Evolutionary conservation across 192 early-diverging fungal genomes (phyloP).

Genomic region (Funneliformis geosporum): DNA sequence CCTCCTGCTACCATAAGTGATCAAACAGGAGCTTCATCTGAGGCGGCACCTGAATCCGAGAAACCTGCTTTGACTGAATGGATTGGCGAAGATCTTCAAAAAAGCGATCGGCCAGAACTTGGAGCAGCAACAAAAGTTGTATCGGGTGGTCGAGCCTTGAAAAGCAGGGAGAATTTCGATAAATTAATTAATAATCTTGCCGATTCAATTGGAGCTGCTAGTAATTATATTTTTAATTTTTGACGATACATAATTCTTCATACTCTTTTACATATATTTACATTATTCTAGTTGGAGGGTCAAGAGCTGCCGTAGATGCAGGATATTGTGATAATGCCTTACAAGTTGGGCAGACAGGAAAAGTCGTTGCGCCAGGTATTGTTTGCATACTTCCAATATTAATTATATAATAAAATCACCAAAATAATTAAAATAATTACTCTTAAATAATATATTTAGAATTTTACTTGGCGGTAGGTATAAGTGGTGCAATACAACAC

Average conservation of each 20-base stretch:
- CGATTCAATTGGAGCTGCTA: constrained; percentile 91
- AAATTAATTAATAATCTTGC: constrained; percentile 87
- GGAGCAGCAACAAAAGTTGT: constrained; percentile 85
- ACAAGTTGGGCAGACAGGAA: constrained; percentile 98
- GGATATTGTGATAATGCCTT: constrained; percentile 95
- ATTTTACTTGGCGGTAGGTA: constrained; percentile 93
- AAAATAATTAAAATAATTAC: too few relatives aligned
- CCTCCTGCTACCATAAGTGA: constrained; percentile 58
- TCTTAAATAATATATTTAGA: constrained; percentile 39
- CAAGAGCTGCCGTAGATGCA: constrained; percentile 96
- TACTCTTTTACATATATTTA: background rate
- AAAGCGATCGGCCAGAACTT: constrained; percentile 95
- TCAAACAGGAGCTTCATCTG: constrained; percentile 60
- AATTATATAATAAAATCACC: background rate
- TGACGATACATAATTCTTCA: background rate
- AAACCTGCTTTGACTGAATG: constrained; percentile 67
- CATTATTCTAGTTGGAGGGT: constrained; percentile 79
- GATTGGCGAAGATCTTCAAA: constrained; percentile 86
- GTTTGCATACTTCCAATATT: background rate
- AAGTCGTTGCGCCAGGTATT: constrained; percentile 92
- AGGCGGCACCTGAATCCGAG: constrained; percentile 68
- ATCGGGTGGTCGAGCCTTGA: constrained; percentile 93
- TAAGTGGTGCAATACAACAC: constrained; percentile 97
- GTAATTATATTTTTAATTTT: constrained; percentile 48
- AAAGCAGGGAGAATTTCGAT: constrained; percentile 92